These are phyloP conservation scores for Arabidopsis hybrid DNA, from an alignment of 441 rosid genomes.

Conservation along the genomic window DNA sequence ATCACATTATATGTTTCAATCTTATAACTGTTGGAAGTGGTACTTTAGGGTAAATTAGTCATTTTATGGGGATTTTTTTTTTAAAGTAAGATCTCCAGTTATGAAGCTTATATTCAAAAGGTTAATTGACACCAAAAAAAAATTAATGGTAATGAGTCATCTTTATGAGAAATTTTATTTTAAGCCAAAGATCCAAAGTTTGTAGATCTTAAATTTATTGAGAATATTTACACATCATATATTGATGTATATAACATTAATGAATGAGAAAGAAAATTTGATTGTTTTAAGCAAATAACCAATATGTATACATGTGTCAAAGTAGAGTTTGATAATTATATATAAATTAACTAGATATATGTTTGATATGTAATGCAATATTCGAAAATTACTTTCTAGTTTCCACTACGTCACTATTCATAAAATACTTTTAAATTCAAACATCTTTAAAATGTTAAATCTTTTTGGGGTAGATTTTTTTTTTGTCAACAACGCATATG, in stretches of 20 bases:
- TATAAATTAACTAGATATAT: no score
- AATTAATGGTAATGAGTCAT: not conserved
- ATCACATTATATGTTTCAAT: not conserved
- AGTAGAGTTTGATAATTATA: not conserved
- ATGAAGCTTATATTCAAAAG: not conserved
- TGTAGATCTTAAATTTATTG: not conserved
- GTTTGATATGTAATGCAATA: no score
- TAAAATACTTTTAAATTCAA: no score
- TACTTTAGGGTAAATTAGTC: not conserved
- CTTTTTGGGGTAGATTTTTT: no score
- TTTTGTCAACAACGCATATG: no score
- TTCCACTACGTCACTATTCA: no score
- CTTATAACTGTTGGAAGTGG: not conserved
- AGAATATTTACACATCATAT: not conserved
- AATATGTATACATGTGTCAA: not conserved
- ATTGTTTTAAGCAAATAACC: not conserved
- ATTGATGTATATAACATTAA: not conserved
- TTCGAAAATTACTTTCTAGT: no score
- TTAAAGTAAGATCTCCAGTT: not conserved
- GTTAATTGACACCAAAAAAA: not conserved
- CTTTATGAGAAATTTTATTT: no score
- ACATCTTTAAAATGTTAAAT: no score
- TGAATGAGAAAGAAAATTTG: not conserved
- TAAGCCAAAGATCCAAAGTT: not conserved
- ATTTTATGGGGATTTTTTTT: not conserved